Conservation (phyloP, 352 stramenopile genomes). For the Phytophthora pinifolia region DNA sequence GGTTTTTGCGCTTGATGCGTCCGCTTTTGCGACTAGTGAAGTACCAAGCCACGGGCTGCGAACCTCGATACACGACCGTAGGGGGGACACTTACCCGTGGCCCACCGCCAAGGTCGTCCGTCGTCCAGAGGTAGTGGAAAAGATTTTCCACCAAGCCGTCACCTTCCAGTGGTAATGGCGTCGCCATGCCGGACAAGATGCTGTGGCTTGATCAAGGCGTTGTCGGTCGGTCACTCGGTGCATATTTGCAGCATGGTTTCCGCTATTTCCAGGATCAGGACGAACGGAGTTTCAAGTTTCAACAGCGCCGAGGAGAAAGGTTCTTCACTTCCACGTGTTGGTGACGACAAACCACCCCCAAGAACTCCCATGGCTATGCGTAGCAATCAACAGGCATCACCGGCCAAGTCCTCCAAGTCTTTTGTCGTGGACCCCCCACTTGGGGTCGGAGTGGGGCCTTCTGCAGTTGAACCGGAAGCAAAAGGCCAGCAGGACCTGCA, state of each 20-base stretch:
- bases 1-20: slow-evolving; percentile 92
- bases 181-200: slow-evolving; percentile 41
- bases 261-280: slow-evolving; percentile 28
- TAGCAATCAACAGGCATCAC: slow-evolving; percentile 17
- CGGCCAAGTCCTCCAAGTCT: neutral
- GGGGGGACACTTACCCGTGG: slow-evolving; percentile 91
- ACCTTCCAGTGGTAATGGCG: slow-evolving; percentile 70
- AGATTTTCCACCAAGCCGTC: slow-evolving; percentile 89
- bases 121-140: slow-evolving; percentile 89
- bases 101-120: slow-evolving; percentile 89
- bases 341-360: neutral
- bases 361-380: slow-evolving; percentile 8
- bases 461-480: slow-evolving; percentile 30
- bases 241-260: slow-evolving; percentile 17
- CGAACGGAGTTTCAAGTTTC: slow-evolving; percentile 8
- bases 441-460: slow-evolving; percentile 2
- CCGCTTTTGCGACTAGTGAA: slow-evolving; percentile 88
- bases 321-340: neutral
- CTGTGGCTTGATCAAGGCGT: slow-evolving; percentile 6
- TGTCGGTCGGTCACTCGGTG: neutral
- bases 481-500: slow-evolving; percentile 74
- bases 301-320: slow-evolving; percentile 5
- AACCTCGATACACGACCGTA: slow-evolving; percentile 93
- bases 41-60: slow-evolving; percentile 93
- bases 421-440: neutral